Conservation (phyloP, 129 eudicot genomes). For the Helianthus annuus region HanXRQr2.0-SUNRISE NC_035444.2:145928177-145928676, state of each 20-base stretch:
- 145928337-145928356: conserved; percentile 14
- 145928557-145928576: background rate
- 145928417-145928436: conserved; percentile 15
- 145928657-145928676: too few species aligned
- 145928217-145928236: conserved; percentile 7
- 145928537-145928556: background rate
- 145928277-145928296: background rate
- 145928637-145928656: too few species aligned
- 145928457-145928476: background rate
- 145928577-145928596: background rate
- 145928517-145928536: background rate
- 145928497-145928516: conserved; percentile 1
- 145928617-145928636: background rate
- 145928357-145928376: conserved; percentile 15
- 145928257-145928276: background rate
- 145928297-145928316: background rate
- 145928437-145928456: conserved; percentile 6
- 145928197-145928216: conserved; percentile 1
- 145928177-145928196: background rate
- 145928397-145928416: conserved; percentile 16
- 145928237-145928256: background rate
- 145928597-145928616: background rate
- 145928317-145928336: background rate
- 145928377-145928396: conserved; percentile 14
- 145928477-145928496: background rate